Evolutionary conservation across 2,329 filamentous ascomycete species (phyloP), one percentile per base, ranked within the genome.

Genomic region (Aspergillus vadensis): DNA sequence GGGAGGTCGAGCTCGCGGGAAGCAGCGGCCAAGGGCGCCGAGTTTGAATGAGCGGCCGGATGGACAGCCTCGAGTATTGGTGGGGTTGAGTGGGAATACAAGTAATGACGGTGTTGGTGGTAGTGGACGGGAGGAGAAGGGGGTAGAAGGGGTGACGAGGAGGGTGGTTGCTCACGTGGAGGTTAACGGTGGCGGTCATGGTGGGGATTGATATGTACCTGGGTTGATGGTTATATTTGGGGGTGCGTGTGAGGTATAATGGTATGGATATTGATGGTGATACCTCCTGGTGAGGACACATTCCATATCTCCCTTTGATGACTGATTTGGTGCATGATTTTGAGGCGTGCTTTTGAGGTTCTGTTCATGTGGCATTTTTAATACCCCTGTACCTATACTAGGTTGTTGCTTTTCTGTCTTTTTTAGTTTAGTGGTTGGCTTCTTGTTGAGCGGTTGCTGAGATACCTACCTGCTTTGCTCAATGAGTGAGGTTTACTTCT

Each of bases 1-100:
- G 50, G 87, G 87, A 4, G 87, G 87, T 5, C 78, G 86, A 65
- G 86, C 86, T 36, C 79, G 82, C 59, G 86, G 87, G 5, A 81
- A 82, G 65, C 80, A 81, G 59, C 79, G 85, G 63, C 88, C 88
- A 5, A 79, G 85, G 63, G 86, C 85, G 38, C 87, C 87, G 14
- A 88, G 82, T 68, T 75, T 90, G 55, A 84, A 79, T 51, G 85
- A 86, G 69, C 75, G 85, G 59, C 82, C 85, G 3, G 81, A 77
- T 64, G 84, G 84, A n/a, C 68, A 68, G 53, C 67, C 69, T 52
- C 69, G 72, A 55, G 67, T 67, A 4, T 70, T 74, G 50, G 69
- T 76, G 58, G 70, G 67, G 8, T 63, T 65, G 43, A 39, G 55
- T 36, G 49, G 57, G 36, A 36, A 58, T 36, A 36, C 32, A 36